Evolutionary conservation across 495 filamentous ascomycete genomes (phyloP).

Genomic region (Hapsidospora chrysogenum): DNA sequence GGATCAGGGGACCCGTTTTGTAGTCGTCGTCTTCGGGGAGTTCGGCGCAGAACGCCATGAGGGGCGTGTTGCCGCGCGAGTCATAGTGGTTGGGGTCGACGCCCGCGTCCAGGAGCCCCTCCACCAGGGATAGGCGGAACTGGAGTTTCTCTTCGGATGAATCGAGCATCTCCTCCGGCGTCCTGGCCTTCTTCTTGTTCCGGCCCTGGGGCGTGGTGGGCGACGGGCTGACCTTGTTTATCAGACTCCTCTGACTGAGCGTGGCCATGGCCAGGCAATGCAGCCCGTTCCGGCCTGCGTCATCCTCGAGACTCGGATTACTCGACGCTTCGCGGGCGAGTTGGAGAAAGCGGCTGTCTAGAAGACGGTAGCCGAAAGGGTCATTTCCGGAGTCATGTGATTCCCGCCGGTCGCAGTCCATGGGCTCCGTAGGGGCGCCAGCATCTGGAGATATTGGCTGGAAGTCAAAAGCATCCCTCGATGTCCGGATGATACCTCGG

Average conservation of each 20-base stretch:
- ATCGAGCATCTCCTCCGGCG: neutral
- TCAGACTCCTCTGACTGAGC: slow-evolving; percentile 10
- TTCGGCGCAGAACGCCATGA: slow-evolving; percentile 28
- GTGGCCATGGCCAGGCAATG: slow-evolving; percentile 31
- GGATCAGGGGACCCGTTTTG: slow-evolving; percentile 11
- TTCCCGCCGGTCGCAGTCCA: neutral
- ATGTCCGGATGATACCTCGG: slow-evolving; percentile 5
- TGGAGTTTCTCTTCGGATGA: slow-evolving; percentile 2
- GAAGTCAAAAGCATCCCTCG: slow-evolving; percentile 22
- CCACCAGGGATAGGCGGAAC: slow-evolving; percentile 14
- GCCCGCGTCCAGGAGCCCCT: slow-evolving; percentile 14
- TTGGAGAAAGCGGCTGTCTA: slow-evolving; percentile 16
- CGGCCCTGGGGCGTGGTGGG: slow-evolving; percentile 2
- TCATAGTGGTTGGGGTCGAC: slow-evolving; percentile 29
- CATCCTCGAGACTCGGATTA: slow-evolving; percentile 18
- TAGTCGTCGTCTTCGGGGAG: slow-evolving; percentile 23
- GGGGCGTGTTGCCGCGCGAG: slow-evolving; percentile 19
- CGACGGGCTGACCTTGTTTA: slow-evolving; percentile 8
- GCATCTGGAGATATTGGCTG: neutral
- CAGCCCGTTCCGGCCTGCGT: slow-evolving; percentile 27
- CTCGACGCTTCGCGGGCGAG: slow-evolving; percentile 15
- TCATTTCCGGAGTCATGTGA: neutral
- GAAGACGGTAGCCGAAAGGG: slow-evolving; percentile 4
- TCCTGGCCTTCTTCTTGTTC: slow-evolving; percentile 1
- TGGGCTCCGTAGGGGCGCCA: no score